phyloP scores from a whole-genome alignment of 306 rosid species.

The Trifolium fragiferum region DNA sequence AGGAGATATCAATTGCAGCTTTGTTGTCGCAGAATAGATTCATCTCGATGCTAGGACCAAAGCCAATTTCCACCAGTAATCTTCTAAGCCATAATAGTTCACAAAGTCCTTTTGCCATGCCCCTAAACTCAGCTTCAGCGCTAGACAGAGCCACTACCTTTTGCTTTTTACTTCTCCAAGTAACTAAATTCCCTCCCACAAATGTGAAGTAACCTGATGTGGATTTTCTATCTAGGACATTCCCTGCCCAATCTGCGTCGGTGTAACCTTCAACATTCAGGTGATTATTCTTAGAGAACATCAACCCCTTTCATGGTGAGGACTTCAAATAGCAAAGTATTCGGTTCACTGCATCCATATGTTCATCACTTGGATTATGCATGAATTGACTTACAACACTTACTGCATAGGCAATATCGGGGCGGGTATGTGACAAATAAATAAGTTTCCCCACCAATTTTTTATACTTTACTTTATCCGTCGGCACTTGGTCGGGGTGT shows the following conservation, averaged over 20 bases:
- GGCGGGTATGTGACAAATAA: background rate
- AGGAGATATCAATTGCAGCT: background rate
- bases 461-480: background rate
- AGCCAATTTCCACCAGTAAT: background rate
- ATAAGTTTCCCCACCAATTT: background rate
- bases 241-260: too few relatives aligned
- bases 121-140: constrained; percentile 7
- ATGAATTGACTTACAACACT: too few relatives aligned
- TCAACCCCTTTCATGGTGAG: background rate
- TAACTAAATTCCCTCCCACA: too few relatives aligned
- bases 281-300: background rate
- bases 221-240: too few relatives aligned
- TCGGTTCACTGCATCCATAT: background rate
- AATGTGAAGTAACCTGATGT: too few relatives aligned
- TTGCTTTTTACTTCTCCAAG: background rate
- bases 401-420: background rate
- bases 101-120: constrained; percentile 18
- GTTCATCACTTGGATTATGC: too few relatives aligned
- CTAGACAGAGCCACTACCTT: constrained; percentile 10
- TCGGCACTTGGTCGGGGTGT: background rate
- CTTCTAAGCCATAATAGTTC: background rate
- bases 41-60: background rate
- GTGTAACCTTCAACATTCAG: too few relatives aligned
- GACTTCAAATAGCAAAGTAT: background rate
- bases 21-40: background rate